Percentiles rank a stretch among this genome's conserved stretches.
Evolutionary conservation across 179 eudicot genomes (phyloP).

Genomic region (Drosera spatulata): DNA sequence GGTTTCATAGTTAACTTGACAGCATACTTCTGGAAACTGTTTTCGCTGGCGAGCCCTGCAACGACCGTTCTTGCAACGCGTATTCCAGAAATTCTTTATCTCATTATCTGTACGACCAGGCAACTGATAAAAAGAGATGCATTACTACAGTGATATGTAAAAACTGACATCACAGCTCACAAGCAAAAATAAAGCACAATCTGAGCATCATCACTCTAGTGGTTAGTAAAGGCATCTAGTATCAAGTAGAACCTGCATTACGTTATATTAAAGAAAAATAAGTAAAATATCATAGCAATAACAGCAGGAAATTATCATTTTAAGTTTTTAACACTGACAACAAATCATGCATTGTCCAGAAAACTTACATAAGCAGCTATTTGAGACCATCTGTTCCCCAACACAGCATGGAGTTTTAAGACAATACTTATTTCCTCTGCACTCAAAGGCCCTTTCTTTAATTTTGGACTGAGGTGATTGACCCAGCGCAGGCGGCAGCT

Average conservation of each 20-base stretch:
- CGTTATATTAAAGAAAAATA: too few species aligned
- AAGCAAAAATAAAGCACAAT: too few species aligned
- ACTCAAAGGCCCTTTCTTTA: background rate
- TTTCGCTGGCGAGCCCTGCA: background rate
- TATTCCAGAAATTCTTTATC: background rate
- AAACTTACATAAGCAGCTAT: constrained; percentile 2
- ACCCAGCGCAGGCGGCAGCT: constrained; percentile 4
- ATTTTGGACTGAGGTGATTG: background rate
- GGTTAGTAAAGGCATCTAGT: too few species aligned
- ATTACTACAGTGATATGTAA: background rate
- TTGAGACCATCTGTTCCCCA: constrained; percentile 1
- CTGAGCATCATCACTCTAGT: too few species aligned
- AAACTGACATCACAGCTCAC: background rate
- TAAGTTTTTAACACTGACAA: too few species aligned
- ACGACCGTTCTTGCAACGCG: background rate
- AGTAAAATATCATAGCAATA: background rate
- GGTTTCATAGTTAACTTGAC: background rate
- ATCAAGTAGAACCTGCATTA: too few species aligned
- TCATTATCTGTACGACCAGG: background rate
- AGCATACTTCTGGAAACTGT: background rate
- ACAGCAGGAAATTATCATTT: background rate
- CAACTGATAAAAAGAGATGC: background rate
- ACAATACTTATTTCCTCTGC: background rate
- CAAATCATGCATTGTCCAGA: background rate
- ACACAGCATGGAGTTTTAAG: background rate